Conservation (phyloP, 805 yeast genomes). For the Candida sithepensis region DNA sequence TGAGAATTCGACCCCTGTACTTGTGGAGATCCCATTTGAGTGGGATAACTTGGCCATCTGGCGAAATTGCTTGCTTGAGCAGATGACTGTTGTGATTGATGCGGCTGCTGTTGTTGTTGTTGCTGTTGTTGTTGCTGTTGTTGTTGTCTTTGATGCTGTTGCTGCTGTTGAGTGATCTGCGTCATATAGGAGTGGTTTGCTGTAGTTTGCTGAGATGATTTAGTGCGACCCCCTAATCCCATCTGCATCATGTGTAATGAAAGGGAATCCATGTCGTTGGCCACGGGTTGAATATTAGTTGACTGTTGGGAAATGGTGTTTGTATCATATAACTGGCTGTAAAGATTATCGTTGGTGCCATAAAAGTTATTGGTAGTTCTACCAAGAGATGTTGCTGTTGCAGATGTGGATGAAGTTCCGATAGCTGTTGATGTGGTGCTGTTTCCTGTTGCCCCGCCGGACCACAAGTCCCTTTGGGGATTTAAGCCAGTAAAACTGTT, state of each 20-base stretch:
- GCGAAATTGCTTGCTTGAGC: conserved; percentile 8
- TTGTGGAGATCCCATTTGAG: conserved; percentile 7
- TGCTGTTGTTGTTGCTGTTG: neutral
- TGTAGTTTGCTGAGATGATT: conserved; percentile 9
- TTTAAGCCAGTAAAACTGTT: conserved; percentile 10
- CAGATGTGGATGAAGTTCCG: conserved; percentile 10
- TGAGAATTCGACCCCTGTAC: conserved; percentile 8
- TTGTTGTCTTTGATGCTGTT: conserved; percentile 7
- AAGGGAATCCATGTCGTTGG: conserved; percentile 12
- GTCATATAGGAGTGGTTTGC: neutral
- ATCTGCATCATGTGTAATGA: neutral
- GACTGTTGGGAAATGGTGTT: conserved; percentile 4
- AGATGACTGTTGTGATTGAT: conserved; percentile 3
- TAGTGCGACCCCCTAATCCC: neutral
- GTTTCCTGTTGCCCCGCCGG: conserved; percentile 15
- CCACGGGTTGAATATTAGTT: conserved; percentile 11
- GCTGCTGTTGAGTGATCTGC: neutral
- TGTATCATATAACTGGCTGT: conserved; percentile 1
- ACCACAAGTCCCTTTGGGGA: conserved; percentile 18
- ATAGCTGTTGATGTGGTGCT: conserved; percentile 9
- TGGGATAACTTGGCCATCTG: conserved; percentile 17
- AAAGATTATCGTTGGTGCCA: neutral
- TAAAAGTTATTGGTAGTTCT: neutral
- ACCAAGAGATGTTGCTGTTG: conserved; percentile 2
- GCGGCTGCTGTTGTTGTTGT: neutral